phyloP scores from a whole-genome alignment of 2,329 filamentous ascomycete genomes.

The Knufia petricola region DNA sequence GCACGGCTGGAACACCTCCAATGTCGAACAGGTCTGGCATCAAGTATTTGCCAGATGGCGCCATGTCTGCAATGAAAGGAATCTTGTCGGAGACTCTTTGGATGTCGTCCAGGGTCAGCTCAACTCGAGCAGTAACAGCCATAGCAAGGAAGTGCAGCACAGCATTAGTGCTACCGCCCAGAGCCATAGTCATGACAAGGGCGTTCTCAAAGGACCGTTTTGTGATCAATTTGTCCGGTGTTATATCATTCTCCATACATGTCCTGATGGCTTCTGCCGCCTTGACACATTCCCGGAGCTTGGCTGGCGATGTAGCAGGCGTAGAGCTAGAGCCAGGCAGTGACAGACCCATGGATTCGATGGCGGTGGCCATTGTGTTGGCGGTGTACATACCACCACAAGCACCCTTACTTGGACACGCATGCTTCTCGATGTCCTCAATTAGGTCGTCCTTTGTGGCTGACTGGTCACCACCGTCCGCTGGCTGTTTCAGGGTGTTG shows the following conservation, averaged over 20 bases:
- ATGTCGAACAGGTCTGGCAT: slow-evolving; percentile 84
- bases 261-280: slow-evolving; percentile 67
- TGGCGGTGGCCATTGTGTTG: slow-evolving; percentile 85
- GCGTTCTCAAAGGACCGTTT: slow-evolving; percentile 79
- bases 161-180: slow-evolving; percentile 84
- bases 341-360: slow-evolving; percentile 78
- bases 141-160: slow-evolving; percentile 85
- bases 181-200: slow-evolving; percentile 77
- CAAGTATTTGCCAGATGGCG: slow-evolving; percentile 72
- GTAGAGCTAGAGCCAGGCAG: slow-evolving; percentile 77
- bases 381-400: slow-evolving; percentile 88
- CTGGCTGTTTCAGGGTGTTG: slow-evolving; percentile 60
- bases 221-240: slow-evolving; percentile 69
- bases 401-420: slow-evolving; percentile 68
- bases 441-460: slow-evolving; percentile 63
- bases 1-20: slow-evolving; percentile 73
- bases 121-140: slow-evolving; percentile 72
- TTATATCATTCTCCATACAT: slow-evolving; percentile 75
- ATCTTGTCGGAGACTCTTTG: slow-evolving; percentile 72
- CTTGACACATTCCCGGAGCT: slow-evolving; percentile 76
- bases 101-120: slow-evolving; percentile 71
- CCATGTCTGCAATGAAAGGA: slow-evolving; percentile 76
- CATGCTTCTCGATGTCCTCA: slow-evolving; percentile 69
- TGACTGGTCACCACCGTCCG: slow-evolving; percentile 50
- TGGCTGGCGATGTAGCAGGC: slow-evolving; percentile 69